phyloP scores from a whole-genome alignment of 1,284 basidiomycete species.

The Ganoderma lucidum region DNA sequence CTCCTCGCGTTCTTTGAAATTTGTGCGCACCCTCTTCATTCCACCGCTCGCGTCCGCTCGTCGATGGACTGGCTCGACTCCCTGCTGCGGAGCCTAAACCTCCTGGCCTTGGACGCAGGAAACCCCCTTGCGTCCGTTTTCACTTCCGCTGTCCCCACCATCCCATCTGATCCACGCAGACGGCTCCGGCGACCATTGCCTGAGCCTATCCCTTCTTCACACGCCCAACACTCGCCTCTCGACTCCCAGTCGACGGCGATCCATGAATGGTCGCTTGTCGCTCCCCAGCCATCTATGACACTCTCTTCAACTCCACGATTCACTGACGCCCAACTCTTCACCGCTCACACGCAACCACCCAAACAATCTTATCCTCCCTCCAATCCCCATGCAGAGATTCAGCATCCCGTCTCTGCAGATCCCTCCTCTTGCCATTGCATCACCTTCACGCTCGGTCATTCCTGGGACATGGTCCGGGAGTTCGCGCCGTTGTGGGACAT shows the following conservation, averaged over 20 bases:
- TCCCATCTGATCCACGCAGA: slow-evolving; percentile 9
- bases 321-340: not conserved
- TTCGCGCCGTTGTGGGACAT: slow-evolving; percentile 69
- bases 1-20: slow-evolving; percentile 76
- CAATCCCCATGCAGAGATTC: slow-evolving; percentile 2
- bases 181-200: not conserved
- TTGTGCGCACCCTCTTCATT: slow-evolving; percentile 70
- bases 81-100: slow-evolving; percentile 65
- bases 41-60: slow-evolving; percentile 59
- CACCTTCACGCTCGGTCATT: slow-evolving; percentile 56
- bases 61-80: slow-evolving; percentile 68
- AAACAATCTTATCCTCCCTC: not conserved
- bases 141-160: slow-evolving; percentile 50
- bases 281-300: not conserved
- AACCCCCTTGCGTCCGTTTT: slow-evolving; percentile 56
- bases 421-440: slow-evolving; percentile 55
- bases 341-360: not conserved
- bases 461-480: slow-evolving; percentile 58
- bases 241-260: not conserved
- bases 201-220: not conserved
- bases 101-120: slow-evolving; percentile 56
- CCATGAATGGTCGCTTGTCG: slow-evolving; percentile 4
- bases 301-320: not conserved
- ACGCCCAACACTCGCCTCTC: not conserved
- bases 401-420: not conserved